Percentiles rank a stretch among this genome's conserved stretches.
Conservation (phyloP, 257 asterid genomes). For the Buddleja alternifolia region DNA sequence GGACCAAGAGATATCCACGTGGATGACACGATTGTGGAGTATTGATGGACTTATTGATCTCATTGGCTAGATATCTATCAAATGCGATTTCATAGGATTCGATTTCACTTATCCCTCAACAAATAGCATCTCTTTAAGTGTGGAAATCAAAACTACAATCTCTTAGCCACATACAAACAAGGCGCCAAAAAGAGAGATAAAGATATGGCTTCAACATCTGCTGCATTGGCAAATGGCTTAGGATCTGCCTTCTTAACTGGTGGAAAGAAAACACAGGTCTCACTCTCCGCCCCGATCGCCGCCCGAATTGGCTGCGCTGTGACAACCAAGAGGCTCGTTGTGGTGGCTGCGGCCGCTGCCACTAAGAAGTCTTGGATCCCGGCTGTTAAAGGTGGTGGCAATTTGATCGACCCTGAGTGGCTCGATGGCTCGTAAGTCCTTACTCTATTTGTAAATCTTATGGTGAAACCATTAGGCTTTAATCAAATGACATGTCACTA, state of each 20-base stretch:
- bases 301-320: slow-evolving; percentile 41
- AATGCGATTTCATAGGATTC: slow-evolving; percentile 29
- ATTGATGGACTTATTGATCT: slow-evolving; percentile 43
- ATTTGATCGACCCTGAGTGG: slow-evolving; percentile 86
- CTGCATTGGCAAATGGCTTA: slow-evolving; percentile 78
- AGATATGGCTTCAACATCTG: slow-evolving; percentile 87
- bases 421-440: slow-evolving; percentile 97
- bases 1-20: slow-evolving; percentile 44
- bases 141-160: slow-evolving; percentile 6
- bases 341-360: slow-evolving; percentile 67
- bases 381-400: slow-evolving; percentile 68
- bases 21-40: slow-evolving; percentile 25
- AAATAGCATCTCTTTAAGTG: slow-evolving; percentile 20
- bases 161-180: neutral
- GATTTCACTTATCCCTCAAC: slow-evolving; percentile 38
- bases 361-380: slow-evolving; percentile 96
- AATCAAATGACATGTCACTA: too few relatives aligned
- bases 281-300: slow-evolving; percentile 50
- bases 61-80: slow-evolving; percentile 69
- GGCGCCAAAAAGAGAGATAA: neutral
- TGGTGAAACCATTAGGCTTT: too few relatives aligned
- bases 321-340: slow-evolving; percentile 57
- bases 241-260: slow-evolving; percentile 82
- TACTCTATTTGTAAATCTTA: too few relatives aligned
- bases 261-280: slow-evolving; percentile 66